Conservation (phyloP, 768 basidiomycete genomes). For the Dictyophora rubrovolvata region DNA sequence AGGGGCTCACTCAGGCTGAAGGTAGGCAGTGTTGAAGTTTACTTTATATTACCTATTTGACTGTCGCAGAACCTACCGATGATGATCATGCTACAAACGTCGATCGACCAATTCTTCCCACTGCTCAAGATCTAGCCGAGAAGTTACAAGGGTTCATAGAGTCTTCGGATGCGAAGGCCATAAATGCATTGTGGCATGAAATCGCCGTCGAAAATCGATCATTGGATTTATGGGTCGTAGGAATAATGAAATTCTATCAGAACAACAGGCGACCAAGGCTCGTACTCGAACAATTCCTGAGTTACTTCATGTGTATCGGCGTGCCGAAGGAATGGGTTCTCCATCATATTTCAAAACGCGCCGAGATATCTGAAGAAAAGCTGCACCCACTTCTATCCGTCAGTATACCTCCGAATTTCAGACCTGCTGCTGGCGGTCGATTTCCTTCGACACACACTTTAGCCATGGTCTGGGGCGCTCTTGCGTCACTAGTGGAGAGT, state of each 20-base stretch:
- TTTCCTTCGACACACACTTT: conserved; percentile 5
- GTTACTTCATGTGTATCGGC: not conserved
- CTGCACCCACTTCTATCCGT: not conserved
- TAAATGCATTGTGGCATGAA: not conserved
- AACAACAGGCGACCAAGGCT: not conserved
- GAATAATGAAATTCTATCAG: conserved; percentile 2
- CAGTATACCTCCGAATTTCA: not conserved
- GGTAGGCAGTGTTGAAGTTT: not conserved
- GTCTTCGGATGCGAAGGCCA: not conserved
- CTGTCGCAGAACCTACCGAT: not conserved
- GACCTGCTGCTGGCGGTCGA: not conserved
- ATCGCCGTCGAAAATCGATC: not conserved
- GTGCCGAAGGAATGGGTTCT: not conserved
- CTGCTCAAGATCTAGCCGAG: not conserved
- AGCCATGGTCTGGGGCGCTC: conserved; percentile 2
- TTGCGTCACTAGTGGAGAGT: not conserved
- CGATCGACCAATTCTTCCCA: not conserved
- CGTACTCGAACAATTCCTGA: conserved; percentile 2
- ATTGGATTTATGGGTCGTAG: conserved; percentile 1
- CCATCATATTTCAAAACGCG: not conserved
- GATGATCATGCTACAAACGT: not conserved
- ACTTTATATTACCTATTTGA: not conserved
- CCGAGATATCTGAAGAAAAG: not conserved
- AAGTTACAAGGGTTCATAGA: not conserved
- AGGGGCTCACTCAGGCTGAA: not conserved